phyloP scores from a whole-genome alignment of 768 basidiomycete genomes.

The Trichaptum fuscoviolaceum region DNA sequence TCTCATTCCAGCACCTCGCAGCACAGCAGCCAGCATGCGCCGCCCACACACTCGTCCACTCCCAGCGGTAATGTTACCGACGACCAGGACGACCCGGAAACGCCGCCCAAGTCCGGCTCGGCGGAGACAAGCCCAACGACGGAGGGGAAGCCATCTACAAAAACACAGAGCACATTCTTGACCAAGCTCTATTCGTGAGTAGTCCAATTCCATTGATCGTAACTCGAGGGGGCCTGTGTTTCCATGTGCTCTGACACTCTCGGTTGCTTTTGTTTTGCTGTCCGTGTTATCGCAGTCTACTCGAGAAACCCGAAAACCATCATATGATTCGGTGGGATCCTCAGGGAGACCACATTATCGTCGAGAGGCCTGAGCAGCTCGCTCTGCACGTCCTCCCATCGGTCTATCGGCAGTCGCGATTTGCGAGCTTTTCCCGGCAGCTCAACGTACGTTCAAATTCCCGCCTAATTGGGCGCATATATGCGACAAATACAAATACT shows the following conservation, averaged over 20 bases:
- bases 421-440: constrained; percentile 96
- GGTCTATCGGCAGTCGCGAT: constrained; percentile 94
- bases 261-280: constrained; percentile 19
- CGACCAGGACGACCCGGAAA: constrained; percentile 27
- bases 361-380: constrained; percentile 89
- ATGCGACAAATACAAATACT: constrained; percentile 14
- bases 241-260: constrained; percentile 6
- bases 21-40: constrained; percentile 16
- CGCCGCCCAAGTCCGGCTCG: constrained; percentile 37
- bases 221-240: neutral
- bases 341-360: constrained; percentile 91
- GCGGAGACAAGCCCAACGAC: constrained; percentile 33
- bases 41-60: neutral
- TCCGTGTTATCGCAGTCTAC: constrained; percentile 45
- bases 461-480: constrained; percentile 25
- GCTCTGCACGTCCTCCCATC: constrained; percentile 90
- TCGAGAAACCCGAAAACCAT: constrained; percentile 89
- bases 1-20: constrained; percentile 4
- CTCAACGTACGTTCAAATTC: constrained; percentile 69
- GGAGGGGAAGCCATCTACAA: constrained; percentile 58
- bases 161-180: constrained; percentile 91
- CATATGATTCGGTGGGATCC: constrained; percentile 98
- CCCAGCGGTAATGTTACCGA: neutral
- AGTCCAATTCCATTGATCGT: neutral
- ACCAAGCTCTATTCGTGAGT: constrained; percentile 93